These are phyloP conservation scores for Globisporangium cylindrosporum DNA, from an alignment of 352 stramenopile genomes.

Conservation along the genomic window DNA sequence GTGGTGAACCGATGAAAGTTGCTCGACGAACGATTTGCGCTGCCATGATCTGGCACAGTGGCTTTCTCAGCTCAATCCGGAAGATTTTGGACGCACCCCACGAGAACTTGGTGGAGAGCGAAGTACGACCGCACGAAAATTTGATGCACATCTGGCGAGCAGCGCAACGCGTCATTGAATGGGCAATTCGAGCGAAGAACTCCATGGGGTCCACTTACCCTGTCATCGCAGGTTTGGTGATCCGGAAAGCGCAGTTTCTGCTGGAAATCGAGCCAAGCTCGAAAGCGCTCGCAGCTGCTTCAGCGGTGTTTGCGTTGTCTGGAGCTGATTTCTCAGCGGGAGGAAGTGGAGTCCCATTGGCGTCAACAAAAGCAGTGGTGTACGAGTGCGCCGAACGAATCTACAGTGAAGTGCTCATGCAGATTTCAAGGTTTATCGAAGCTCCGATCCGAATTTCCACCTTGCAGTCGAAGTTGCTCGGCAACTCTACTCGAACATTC, in stretches of 20 bases:
- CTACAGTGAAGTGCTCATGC: slow-evolving; percentile 82
- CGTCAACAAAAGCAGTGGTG: slow-evolving; percentile 46
- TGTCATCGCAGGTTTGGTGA: slow-evolving; percentile 73
- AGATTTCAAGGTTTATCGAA: slow-evolving; percentile 80
- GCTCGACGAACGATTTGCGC: slow-evolving; percentile 80
- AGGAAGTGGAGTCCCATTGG: slow-evolving; percentile 28
- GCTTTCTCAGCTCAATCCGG: slow-evolving; percentile 59
- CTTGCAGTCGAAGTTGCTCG: slow-evolving; percentile 73
- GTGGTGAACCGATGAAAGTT: slow-evolving; percentile 85
- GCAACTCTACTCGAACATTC: slow-evolving; percentile 72
- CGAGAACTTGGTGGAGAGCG: slow-evolving; percentile 54
- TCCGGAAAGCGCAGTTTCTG: slow-evolving; percentile 84
- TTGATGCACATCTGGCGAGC: slow-evolving; percentile 90
- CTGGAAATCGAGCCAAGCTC: slow-evolving; percentile 75
- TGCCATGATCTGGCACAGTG: slow-evolving; percentile 88
- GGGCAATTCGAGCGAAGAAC: slow-evolving; percentile 87
- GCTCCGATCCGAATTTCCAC: slow-evolving; percentile 68
- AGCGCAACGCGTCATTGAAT: slow-evolving; percentile 85
- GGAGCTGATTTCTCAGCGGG: slow-evolving; percentile 24
- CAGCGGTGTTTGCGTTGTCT: slow-evolving; percentile 59
- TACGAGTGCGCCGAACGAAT: slow-evolving; percentile 79
- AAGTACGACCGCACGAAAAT: slow-evolving; percentile 81
- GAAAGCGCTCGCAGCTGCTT: slow-evolving; percentile 63
- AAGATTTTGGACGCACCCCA: slow-evolving; percentile 39
- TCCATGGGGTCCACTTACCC: slow-evolving; percentile 84